Conservation (phyloP, 257 asterid genomes). For the Solanum ahanhuiri region DNA sequence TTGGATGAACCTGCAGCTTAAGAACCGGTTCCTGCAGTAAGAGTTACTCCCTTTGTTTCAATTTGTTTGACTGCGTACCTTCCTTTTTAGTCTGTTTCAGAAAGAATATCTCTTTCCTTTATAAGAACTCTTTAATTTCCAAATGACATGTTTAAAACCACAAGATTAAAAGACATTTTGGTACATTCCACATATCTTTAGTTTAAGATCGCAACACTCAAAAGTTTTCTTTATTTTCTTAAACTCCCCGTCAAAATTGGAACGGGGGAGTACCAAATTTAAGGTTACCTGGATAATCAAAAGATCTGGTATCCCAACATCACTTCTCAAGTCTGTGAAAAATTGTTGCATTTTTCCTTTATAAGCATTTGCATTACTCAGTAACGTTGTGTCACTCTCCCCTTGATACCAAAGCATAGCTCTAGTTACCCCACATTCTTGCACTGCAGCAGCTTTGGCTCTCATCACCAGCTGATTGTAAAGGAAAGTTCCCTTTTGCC, state of each 20-base stretch:
- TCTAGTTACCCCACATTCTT: constrained; percentile 1
- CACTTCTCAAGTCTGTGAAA: constrained; percentile 11
- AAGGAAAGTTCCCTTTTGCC: constrained; percentile 15
- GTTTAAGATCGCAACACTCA: too few species aligned
- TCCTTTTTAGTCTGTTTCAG: neutral
- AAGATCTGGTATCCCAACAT: constrained; percentile 7
- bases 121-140: neutral
- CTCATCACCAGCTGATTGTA: constrained; percentile 18
- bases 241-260: neutral
- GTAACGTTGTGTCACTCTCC: constrained; percentile 8
- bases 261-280: neutral
- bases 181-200: neutral
- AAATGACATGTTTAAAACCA: too few species aligned
- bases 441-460: neutral
- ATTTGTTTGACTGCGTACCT: neutral
- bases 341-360: constrained; percentile 13
- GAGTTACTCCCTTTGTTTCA: neutral
- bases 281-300: constrained; percentile 18
- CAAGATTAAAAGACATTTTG: too few species aligned
- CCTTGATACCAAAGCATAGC: constrained; percentile 40
- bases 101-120: too few species aligned
- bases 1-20: neutral
- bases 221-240: too few species aligned
- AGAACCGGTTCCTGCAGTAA: neutral
- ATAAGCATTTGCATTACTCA: constrained; percentile 12